phyloP scores from a whole-genome alignment of 345 rosid species.

The Lepidium aucheri region DNA sequence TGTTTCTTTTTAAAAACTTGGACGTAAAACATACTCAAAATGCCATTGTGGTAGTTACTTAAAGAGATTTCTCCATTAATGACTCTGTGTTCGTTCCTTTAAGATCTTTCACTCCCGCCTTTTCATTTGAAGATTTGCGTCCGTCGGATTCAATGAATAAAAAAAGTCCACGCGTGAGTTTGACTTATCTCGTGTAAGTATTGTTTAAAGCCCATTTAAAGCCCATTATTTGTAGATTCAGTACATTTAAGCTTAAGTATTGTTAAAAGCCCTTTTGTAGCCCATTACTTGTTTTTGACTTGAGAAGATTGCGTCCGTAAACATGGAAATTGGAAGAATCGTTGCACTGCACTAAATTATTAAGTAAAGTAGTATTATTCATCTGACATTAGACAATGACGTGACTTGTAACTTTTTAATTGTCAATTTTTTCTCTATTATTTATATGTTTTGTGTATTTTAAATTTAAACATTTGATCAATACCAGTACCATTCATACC shows the following conservation, averaged over 20 bases:
- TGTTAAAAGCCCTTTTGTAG: neutral
- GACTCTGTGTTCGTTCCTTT: neutral
- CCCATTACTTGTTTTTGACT: neutral
- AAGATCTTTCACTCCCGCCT: conserved; percentile 4
- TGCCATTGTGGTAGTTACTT: neutral
- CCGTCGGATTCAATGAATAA: neutral
- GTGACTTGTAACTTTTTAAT: conserved; percentile 11
- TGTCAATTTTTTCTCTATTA: neutral
- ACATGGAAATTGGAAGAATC: neutral
- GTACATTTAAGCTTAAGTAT: neutral
- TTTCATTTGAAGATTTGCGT: conserved; percentile 1
- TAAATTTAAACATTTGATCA: neutral
- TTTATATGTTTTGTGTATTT: neutral
- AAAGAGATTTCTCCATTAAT: neutral
- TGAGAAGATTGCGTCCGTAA: neutral
- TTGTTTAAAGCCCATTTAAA: neutral
- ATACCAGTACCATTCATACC: neutral
- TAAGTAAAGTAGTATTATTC: neutral
- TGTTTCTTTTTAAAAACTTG: neutral
- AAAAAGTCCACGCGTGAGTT: neutral
- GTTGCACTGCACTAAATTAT: neutral
- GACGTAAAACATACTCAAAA: rapidly evolving
- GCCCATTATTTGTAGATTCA: neutral
- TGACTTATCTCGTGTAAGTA: no score
- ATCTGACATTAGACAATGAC: conserved; percentile 19